Evolutionary conservation across 441 rosid genomes (phyloP), one percentile per base, ranked within the genome.

Genomic region (Jatropha podagrica): DNA sequence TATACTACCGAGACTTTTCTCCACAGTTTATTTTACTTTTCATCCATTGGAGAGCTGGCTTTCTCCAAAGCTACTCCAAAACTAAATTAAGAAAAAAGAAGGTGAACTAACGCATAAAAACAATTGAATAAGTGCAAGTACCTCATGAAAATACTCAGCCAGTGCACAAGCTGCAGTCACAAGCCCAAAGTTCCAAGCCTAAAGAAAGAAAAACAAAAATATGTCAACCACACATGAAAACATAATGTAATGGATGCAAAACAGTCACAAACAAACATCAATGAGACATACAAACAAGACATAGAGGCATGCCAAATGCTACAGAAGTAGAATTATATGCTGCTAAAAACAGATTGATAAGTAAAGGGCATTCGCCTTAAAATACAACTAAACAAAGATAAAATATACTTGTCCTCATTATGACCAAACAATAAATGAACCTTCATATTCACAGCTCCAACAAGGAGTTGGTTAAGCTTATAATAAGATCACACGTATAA

Each of bases 131-230:
- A 54, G 10, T 17, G 26, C 6, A 56, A 37, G 17, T 68, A 75
- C 73, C 78, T 59, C 58, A 32, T 12, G 60, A 15, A 52, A 38
- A 73, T 37, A 13, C 70, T 60, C 8, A 7, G 14, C 46, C 38
- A 11, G 10, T 3, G 20, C 60, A 44, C 46, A 65, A 60, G 54
- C 52, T 56, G 56, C 32, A 59, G 17, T 46, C 59, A 0, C 13
- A 10, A 27, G 74, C 70, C 60, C 48, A 69, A 69, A 64, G 23
- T 70, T 26, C 41, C 7, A 69, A 68, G 23, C 74, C 79, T 71
- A 23, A 63, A 69, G 17, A 63, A 69, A 18, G 7, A 52, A 27
- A 52, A 63, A 9, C 20, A 63, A 26, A 41, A 65, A 62, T 51
- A 65, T 65, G 38, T 65, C 54, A 52, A 38, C 2, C 59, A 55